Evolutionary conservation across 163 green algal genomes (phyloP).

Genomic region (Chlamydomonas reinhardtii): DNA sequence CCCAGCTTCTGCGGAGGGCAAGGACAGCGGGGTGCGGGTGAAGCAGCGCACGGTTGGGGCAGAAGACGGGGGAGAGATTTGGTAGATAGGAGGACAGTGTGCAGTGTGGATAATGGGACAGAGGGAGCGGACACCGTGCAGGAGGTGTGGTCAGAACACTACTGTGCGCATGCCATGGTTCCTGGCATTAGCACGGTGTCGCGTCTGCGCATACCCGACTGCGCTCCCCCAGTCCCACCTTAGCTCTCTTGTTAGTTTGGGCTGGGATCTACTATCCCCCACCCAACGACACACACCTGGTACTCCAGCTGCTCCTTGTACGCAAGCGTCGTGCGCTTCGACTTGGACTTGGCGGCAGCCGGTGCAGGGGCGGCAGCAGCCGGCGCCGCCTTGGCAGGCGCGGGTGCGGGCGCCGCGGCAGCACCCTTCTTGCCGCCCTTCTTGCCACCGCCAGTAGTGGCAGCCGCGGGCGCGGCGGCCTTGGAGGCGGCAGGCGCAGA

Average conservation of each 20-base stretch:
- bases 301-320: constrained; percentile 67
- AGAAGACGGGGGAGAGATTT: too few species aligned
- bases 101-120: too few species aligned
- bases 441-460: not conserved
- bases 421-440: not conserved
- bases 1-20: constrained; percentile 34
- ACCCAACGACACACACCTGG: too few species aligned
- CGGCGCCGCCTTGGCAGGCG: not conserved
- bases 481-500: not conserved
- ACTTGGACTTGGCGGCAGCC: not conserved
- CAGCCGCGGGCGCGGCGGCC: not conserved
- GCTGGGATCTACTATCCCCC: too few species aligned
- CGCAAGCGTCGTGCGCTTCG: constrained; percentile 58
- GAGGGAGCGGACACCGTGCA: too few species aligned
- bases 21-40: not conserved
- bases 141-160: too few species aligned
- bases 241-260: too few species aligned
- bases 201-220: too few species aligned
- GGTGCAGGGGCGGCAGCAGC: not conserved
- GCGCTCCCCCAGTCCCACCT: too few species aligned
- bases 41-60: not conserved
- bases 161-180: too few species aligned
- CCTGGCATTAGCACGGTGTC: too few species aligned
- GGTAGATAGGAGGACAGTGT: too few species aligned
- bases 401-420: constrained; percentile 2